Percentiles rank a stretch among this genome's conserved stretches.
Evolutionary conservation across 2,329 filamentous ascomycete species (phyloP).

Genomic region (Xylariales sp.): DNA sequence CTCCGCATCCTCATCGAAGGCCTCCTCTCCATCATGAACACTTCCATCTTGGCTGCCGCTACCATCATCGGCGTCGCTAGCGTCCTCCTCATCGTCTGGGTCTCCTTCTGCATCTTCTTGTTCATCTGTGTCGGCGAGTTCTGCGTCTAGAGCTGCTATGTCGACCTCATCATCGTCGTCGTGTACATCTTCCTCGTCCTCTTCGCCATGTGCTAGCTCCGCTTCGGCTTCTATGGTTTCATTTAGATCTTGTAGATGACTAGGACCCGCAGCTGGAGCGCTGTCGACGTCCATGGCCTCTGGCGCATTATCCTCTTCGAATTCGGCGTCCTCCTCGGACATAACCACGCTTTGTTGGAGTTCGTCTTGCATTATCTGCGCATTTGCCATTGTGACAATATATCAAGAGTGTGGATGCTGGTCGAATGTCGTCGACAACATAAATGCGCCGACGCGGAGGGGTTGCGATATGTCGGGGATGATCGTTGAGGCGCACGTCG

Average conservation of each 20-base stretch:
- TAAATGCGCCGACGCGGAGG: background rate
- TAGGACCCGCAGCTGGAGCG: background rate
- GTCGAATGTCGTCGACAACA: background rate
- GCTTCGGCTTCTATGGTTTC: background rate
- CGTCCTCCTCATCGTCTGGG: slow-evolving; percentile 25
- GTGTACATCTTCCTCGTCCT: slow-evolving; percentile 12
- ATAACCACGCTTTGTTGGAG: slow-evolving; percentile 51
- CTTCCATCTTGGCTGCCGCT: slow-evolving; percentile 24
- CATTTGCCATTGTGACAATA: slow-evolving; percentile 39
- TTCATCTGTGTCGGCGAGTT: background rate
- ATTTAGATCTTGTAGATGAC: background rate
- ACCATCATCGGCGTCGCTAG: slow-evolving; percentile 16
- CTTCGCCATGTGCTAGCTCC: background rate
- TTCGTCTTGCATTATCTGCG: slow-evolving; percentile 53
- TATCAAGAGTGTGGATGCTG: background rate
- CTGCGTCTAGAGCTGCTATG: background rate
- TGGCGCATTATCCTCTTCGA: slow-evolving; percentile 32
- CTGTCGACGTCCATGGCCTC: slow-evolving; percentile 24
- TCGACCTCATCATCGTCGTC: background rate
- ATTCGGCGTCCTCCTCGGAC: slow-evolving; percentile 40
- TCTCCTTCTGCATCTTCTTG: slow-evolving; percentile 12
- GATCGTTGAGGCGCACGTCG: slow-evolving; percentile 7
- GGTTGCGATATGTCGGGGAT: background rate
- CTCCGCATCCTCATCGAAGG: slow-evolving; percentile 29
- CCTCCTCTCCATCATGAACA: slow-evolving; percentile 29